Evolutionary conservation across 176 grass and related monocot species (phyloP).

Genomic region (Avena eriantha): DNA sequence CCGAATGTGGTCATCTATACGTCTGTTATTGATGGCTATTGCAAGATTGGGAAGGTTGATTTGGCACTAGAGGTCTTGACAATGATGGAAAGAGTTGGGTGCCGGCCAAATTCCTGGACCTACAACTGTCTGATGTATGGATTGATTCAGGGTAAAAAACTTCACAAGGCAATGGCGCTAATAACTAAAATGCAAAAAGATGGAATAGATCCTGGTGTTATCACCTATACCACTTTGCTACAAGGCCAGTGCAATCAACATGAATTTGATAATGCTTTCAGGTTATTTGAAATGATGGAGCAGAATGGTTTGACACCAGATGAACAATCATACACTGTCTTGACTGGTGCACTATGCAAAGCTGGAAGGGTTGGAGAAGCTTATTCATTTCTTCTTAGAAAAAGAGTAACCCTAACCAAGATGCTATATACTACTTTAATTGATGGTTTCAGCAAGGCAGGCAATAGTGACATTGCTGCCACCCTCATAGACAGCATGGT

Average conservation of each 20-base stretch:
- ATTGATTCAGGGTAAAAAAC: slow-evolving; percentile 61
- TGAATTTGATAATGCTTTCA: slow-evolving; percentile 70
- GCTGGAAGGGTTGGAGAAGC: slow-evolving; percentile 73
- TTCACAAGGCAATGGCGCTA: slow-evolving; percentile 76
- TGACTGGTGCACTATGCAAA: slow-evolving; percentile 77
- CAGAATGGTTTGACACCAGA: slow-evolving; percentile 67
- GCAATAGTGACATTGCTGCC: slow-evolving; percentile 52
- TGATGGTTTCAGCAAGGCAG: slow-evolving; percentile 78
- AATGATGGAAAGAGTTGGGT: slow-evolving; percentile 65
- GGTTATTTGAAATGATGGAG: slow-evolving; percentile 84
- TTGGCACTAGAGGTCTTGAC: slow-evolving; percentile 62
- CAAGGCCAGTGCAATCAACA: slow-evolving; percentile 73
- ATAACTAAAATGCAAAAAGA: slow-evolving; percentile 71
- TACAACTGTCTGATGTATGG: slow-evolving; percentile 82
- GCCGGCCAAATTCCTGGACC: slow-evolving; percentile 68
- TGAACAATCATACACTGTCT: slow-evolving; percentile 53
- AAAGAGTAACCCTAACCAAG: slow-evolving; percentile 57
- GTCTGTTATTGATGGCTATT: slow-evolving; percentile 83
- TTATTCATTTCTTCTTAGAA: slow-evolving; percentile 63
- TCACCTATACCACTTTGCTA: slow-evolving; percentile 72
- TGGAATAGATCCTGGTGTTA: slow-evolving; percentile 56
- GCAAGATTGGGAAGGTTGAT: slow-evolving; percentile 66
- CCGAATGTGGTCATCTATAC: slow-evolving; percentile 85
- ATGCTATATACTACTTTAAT: slow-evolving; percentile 74
- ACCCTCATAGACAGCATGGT: slow-evolving; percentile 67